phyloP scores from a whole-genome alignment of 257 asterid genomes.

The Plantago major region DNA sequence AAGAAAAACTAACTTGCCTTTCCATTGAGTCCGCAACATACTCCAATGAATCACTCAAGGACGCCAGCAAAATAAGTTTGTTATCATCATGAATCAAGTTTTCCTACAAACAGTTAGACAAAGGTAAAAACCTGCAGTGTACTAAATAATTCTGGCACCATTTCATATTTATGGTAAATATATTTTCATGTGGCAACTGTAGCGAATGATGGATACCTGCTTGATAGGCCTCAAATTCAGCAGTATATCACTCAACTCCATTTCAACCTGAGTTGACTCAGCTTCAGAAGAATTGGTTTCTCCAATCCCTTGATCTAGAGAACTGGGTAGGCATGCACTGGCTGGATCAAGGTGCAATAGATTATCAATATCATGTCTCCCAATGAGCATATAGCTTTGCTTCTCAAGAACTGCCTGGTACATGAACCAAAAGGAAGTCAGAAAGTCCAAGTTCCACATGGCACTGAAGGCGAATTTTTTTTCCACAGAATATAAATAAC shows the following conservation, averaged over 20 bases:
- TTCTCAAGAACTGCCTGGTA: constrained; percentile 99
- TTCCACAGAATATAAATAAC: too few relatives aligned
- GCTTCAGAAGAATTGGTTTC: constrained; percentile 50
- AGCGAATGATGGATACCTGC: constrained; percentile 54
- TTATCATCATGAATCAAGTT: constrained; percentile 93
- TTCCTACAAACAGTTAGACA: constrained; percentile 53
- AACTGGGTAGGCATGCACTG: constrained; percentile 65
- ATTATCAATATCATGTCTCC: constrained; percentile 91
- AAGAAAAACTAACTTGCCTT: constrained; percentile 52
- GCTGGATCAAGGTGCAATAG: constrained; percentile 87
- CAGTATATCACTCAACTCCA: constrained; percentile 62
- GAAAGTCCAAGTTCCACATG: constrained; percentile 4
- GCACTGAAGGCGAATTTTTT: constrained; percentile 1
- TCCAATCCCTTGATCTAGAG: constrained; percentile 41
- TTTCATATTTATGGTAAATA: not conserved
- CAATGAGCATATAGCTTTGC: constrained; percentile 98
- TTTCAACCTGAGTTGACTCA: constrained; percentile 58
- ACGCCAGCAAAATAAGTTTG: constrained; percentile 87
- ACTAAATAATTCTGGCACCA: not conserved
- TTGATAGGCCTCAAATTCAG: constrained; percentile 86
- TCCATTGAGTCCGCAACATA: constrained; percentile 93
- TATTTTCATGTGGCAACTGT: not conserved
- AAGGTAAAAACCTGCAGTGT: constrained; percentile 13
- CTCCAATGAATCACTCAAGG: constrained; percentile 95
- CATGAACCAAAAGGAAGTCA: constrained; percentile 25